Percentiles rank a stretch among this genome's conserved stretches.
Evolutionary conservation across 2,329 filamentous ascomycete species (phyloP).

Genomic region (Diplodia corticola): DNA sequence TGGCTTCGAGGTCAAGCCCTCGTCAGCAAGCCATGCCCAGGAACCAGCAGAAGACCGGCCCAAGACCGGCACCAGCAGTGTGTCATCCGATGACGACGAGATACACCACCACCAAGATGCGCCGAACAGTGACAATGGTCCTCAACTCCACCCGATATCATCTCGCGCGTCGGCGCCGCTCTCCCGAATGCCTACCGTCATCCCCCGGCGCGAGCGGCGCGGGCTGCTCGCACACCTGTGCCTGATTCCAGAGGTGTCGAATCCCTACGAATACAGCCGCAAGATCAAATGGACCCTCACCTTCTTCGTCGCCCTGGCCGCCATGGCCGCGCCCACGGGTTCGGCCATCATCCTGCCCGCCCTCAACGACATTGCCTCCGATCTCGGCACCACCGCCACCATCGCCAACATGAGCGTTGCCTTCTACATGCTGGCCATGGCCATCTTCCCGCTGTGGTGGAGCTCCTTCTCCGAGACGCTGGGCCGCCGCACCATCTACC

Average conservation of each 20-base stretch:
- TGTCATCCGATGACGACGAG: slow-evolving; percentile 24
- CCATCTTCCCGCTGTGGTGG: slow-evolving; percentile 46
- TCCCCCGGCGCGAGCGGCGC: slow-evolving; percentile 60
- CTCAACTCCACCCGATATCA: slow-evolving; percentile 25
- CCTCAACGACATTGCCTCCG: slow-evolving; percentile 36
- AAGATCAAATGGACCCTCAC: slow-evolving; percentile 85
- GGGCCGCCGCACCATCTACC: slow-evolving; percentile 40
- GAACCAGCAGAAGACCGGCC: slow-evolving; percentile 21
- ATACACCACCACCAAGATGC: slow-evolving; percentile 26
- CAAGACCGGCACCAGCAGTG: slow-evolving; percentile 31
- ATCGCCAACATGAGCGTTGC: slow-evolving; percentile 44
- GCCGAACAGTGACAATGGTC: not conserved
- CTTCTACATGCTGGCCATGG: slow-evolving; percentile 45
- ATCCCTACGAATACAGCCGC: slow-evolving; percentile 70
- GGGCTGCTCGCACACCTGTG: slow-evolving; percentile 72
- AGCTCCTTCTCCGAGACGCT: slow-evolving; percentile 40
- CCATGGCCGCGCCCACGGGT: slow-evolving; percentile 76
- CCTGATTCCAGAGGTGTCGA: slow-evolving; percentile 75
- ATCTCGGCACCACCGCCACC: slow-evolving; percentile 35
- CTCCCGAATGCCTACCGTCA: slow-evolving; percentile 44
- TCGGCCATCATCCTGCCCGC: slow-evolving; percentile 75
- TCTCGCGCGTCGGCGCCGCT: slow-evolving; percentile 36
- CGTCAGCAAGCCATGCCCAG: not conserved
- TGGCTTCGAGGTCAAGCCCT: slow-evolving; percentile 1
- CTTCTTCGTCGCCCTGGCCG: slow-evolving; percentile 72